Conservation (phyloP, 345 rosid genomes). For the Rhodamnia rubescens region DNA sequence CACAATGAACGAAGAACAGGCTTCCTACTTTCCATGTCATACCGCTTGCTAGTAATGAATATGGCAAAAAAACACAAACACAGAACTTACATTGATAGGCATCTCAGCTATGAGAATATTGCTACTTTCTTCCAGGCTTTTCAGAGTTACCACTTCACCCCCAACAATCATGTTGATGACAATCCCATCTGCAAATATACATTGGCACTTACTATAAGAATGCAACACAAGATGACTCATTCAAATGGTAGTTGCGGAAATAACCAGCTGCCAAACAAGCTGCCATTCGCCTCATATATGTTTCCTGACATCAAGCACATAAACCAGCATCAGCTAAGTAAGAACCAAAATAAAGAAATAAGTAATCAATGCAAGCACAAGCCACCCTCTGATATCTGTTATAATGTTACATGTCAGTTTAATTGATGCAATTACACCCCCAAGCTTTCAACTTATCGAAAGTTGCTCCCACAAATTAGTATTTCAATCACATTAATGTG, state of each 20-base stretch:
- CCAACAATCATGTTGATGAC: conserved; percentile 90
- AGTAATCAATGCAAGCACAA: background rate
- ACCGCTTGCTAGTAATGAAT: background rate
- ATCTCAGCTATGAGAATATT: conserved; percentile 63
- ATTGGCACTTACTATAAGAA: background rate
- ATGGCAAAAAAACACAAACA: background rate
- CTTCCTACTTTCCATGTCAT: background rate
- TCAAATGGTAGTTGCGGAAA: background rate
- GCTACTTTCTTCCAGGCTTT: conserved; percentile 68
- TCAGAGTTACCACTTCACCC: conserved; percentile 77
- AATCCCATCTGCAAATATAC: conserved; percentile 61
- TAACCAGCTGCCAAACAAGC: conserved; percentile 86
- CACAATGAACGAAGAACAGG: background rate
- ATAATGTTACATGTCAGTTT: background rate
- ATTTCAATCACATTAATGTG: background rate
- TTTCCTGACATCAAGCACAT: conserved; percentile 45
- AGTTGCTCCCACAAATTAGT: background rate
- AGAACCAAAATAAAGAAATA: background rate
- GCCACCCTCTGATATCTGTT: background rate
- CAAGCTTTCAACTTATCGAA: background rate
- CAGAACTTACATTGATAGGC: conserved; percentile 66
- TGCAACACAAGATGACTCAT: background rate
- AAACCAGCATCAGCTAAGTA: background rate
- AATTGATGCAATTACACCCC: background rate
- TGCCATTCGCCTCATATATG: conserved; percentile 57